Percentiles rank a stretch among this genome's conserved stretches.
phyloP scores from a whole-genome alignment of 768 basidiomycete species.

The Lentinula sp. region DNA sequence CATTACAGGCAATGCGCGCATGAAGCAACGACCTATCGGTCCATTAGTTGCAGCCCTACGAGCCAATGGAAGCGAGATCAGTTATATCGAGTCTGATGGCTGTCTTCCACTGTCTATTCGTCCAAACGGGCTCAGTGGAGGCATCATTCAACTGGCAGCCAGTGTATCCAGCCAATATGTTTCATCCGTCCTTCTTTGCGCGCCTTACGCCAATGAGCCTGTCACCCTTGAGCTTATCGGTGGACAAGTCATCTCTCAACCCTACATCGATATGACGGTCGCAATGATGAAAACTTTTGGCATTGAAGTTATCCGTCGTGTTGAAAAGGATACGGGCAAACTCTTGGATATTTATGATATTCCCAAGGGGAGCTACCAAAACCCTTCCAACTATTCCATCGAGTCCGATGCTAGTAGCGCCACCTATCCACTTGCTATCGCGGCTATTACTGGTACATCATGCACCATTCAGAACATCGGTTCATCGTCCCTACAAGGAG shows the following conservation, averaged over 20 bases:
- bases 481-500: constrained; percentile 88
- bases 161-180: constrained; percentile 98
- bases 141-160: constrained; percentile 81
- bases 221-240: constrained; percentile 87
- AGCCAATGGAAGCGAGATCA: constrained; percentile 73
- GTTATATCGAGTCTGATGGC: constrained; percentile 73
- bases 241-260: constrained; percentile 95
- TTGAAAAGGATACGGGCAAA: constrained; percentile 53
- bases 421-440: constrained; percentile 95
- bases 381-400: constrained; percentile 80
- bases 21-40: constrained; percentile 98
- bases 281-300: constrained; percentile 97
- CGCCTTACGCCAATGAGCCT: constrained; percentile 84
- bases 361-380: constrained; percentile 71
- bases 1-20: constrained; percentile 96
- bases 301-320: constrained; percentile 62
- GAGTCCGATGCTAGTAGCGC: constrained; percentile 95
- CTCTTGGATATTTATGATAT: constrained; percentile 81
- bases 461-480: constrained; percentile 95
- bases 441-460: constrained; percentile 93
- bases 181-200: constrained; percentile 92
- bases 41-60: constrained; percentile 88
- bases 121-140: constrained; percentile 78
- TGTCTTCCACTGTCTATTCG: constrained; percentile 87
- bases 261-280: constrained; percentile 99